Evolutionary conservation across 2,329 filamentous ascomycete species (phyloP), one percentile per base, ranked within the genome.

Genomic region (Lomentospora prolificans): DNA sequence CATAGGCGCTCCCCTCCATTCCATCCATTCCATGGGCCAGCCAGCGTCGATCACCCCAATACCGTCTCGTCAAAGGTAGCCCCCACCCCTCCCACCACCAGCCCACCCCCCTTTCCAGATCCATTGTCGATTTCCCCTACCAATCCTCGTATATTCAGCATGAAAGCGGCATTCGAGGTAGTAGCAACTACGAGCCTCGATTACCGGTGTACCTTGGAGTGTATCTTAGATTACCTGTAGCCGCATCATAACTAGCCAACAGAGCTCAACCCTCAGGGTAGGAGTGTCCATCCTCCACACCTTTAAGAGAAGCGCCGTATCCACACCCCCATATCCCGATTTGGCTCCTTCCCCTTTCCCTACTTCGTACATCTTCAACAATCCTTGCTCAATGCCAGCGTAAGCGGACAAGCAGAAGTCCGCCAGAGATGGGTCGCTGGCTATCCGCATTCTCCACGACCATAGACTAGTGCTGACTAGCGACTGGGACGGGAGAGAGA

Each of bases 21-120:
- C n/a, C 17, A 22, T 8, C 19, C 41, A 46, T 46, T 24, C 19
- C 10, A n/a, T 17, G 19, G n/a, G n/a, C n/a, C n/a, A n/a, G n/a
- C n/a, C n/a, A n/a, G 41, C 51, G 30, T n/a, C 30, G 51, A 53
- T 53, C 51, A 17, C 31, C 28, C 51, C 51, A 39, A 24, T 25
- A 53, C 31, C 31, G 50, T 53, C 30, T 28, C 9, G 19, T n/a
- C n/a, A n/a, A n/a, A n/a, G n/a, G n/a, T 24, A 27, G 51, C 28
- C n/a, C 31, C 31, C 30, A 53, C 51, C 51, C 30, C 30, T 53
- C 36, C 31, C 17, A 19, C 51, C 22, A 24, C 22, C 48, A 19
- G 25, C 51, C 22, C 24, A 25, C 30, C 30, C 30, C 28, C n/a
- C 28, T 8, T 6, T 10, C 24, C n/a, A n/a, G n/a, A n/a, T n/a